Evolutionary conservation across 345 rosid genomes (phyloP).

Genomic region (Brassica incana): DNA sequence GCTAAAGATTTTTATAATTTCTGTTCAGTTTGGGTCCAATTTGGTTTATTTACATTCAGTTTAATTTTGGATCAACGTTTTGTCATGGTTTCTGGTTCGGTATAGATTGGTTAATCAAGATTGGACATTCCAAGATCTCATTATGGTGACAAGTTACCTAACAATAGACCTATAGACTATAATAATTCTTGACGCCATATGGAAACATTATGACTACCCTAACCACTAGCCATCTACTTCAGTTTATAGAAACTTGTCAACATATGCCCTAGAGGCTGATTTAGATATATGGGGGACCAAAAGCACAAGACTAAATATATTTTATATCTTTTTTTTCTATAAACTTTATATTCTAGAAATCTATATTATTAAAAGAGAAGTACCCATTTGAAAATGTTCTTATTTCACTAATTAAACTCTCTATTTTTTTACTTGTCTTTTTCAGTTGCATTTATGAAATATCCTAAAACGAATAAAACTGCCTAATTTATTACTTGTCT

Average conservation of each 20-base stretch:
- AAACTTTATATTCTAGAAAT: no score
- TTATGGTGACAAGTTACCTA: constrained; percentile 1
- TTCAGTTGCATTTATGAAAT: no score
- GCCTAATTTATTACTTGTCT: no score
- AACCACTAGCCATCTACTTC: neutral
- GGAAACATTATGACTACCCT: constrained; percentile 2
- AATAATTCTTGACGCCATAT: neutral
- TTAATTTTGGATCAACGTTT: neutral
- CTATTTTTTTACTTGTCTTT: no score
- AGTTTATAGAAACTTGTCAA: constrained; percentile 12
- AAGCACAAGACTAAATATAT: neutral
- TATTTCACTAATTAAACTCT: no score
- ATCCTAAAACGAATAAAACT: no score
- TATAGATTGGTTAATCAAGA: neutral
- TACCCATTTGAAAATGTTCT: no score
- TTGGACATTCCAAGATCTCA: neutral
- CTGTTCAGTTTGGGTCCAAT: neutral
- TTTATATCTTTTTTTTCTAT: neutral
- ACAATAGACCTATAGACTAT: neutral
- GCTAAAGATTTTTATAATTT: neutral
- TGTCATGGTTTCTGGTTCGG: constrained; percentile 11
- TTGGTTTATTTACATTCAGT: neutral
- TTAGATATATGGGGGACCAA: constrained; percentile 19
- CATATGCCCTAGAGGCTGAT: constrained; percentile 21
- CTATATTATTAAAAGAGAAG: no score